A percentile compares a stretch with the other conserved stretches of the same genome.
phyloP scores from a whole-genome alignment of 2,329 filamentous ascomycete genomes.

The Colletotrichum cereale region DNA sequence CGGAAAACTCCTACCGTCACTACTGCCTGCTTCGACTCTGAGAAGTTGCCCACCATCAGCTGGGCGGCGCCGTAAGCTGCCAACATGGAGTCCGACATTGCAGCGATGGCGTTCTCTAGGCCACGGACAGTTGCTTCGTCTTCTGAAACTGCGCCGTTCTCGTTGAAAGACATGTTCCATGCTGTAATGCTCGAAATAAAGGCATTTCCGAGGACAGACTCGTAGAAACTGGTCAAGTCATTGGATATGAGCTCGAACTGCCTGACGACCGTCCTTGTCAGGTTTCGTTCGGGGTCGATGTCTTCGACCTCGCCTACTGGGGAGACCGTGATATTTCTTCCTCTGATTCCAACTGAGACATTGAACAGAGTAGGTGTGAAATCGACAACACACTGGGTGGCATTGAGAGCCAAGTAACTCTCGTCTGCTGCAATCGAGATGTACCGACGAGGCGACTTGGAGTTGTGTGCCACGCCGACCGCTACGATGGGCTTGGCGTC shows the following conservation, averaged over 20 bases:
- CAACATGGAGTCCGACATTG: slow-evolving; percentile 45
- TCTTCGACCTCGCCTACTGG: slow-evolving; percentile 39
- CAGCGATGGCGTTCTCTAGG: slow-evolving; percentile 38
- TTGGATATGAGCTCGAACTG: slow-evolving; percentile 53
- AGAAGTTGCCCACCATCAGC: slow-evolving; percentile 47
- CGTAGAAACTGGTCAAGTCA: slow-evolving; percentile 52
- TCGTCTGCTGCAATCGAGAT: slow-evolving; percentile 49
- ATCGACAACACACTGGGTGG: slow-evolving; percentile 48
- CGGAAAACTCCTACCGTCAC: slow-evolving; percentile 39
- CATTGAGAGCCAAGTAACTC: slow-evolving; percentile 47
- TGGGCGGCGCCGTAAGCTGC: slow-evolving; percentile 50
- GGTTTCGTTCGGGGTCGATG: slow-evolving; percentile 47
- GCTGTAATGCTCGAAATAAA: slow-evolving; percentile 49
- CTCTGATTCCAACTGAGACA: slow-evolving; percentile 47
- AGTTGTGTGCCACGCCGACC: slow-evolving; percentile 47
- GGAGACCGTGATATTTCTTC: slow-evolving; percentile 47
- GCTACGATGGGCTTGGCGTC: slow-evolving; percentile 46
- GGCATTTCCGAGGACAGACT: slow-evolving; percentile 51
- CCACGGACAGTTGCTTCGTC: slow-evolving; percentile 31
- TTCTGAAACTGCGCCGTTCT: slow-evolving; percentile 9
- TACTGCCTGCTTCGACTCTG: slow-evolving; percentile 18
- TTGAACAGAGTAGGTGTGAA: slow-evolving; percentile 47
- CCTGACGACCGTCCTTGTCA: slow-evolving; percentile 47
- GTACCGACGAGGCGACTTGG: slow-evolving; percentile 43
- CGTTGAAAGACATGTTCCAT: slow-evolving; percentile 27